Base-by-base conservation (phyloP, 129 eudicot species). In the Cynara cardunculus region DNA sequence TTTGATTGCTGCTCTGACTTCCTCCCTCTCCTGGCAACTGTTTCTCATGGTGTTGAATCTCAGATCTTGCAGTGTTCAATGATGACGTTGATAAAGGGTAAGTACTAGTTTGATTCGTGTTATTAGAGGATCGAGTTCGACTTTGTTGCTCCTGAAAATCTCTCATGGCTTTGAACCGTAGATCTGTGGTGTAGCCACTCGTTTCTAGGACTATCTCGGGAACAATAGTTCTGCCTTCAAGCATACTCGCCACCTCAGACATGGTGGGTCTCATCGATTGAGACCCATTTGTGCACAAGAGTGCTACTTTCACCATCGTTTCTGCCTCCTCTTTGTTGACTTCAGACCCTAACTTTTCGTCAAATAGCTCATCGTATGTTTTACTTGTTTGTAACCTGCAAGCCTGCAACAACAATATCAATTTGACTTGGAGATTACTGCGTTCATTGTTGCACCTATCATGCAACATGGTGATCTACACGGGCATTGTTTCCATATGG, bases 181-280 rank as follows among this genome's bases (percentile, higher is more conserved):
- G 56, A 69, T 87, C 89, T 34, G 76, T 77, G 1, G 85, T 72
- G 56, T 79, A 69, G 2, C 71, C 70, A 72, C 77, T 76, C 35
- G 86, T 74, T 69, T 78, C 82, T 10, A 84, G 82, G 59, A 67
- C 31, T 49, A 71, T 84, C 28, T 85, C 91, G 41, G 94, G 91
- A 44, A 90, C 46, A 10, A n/a, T 44, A 61, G 80, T 77, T 77
- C 76, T 68, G 14, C 91, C 91, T 62, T 87, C 90, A 25, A 90
- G 94, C 94, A 90, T 90, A 49, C 41, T 76, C 8, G 82, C 94
- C 2, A 90, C 94, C 83, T 90, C 87, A 0, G 91, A 78, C 94
- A 90, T 90, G 9, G 82, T 72, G 27, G 94, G 94, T 82, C 94
- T 87, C 6, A 86, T 69, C 5, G 87, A 75, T 1, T 88, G 88